These are phyloP conservation scores for Gaertneriomyces semiglobifer DNA, from an alignment of 192 early-diverging fungal genomes.

Conservation along the genomic window DNA sequence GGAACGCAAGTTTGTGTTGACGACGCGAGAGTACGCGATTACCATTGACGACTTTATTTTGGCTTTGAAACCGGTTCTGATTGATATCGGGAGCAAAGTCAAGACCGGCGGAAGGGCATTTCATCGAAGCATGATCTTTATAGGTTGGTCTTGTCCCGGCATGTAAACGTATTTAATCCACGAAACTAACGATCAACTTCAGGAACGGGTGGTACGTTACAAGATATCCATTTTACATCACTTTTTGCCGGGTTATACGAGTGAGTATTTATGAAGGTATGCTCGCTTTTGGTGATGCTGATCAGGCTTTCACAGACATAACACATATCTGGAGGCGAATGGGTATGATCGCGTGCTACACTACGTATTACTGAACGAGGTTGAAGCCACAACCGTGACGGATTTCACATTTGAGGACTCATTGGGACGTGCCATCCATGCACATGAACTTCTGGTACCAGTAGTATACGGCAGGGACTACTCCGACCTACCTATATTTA, in stretches of 20 bases:
- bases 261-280: not conserved
- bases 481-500: constrained; percentile 13
- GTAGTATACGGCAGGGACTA: constrained; percentile 25
- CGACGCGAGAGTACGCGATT: constrained; percentile 20
- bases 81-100: constrained; percentile 26
- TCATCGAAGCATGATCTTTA: constrained; percentile 31
- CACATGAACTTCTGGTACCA: constrained; percentile 28
- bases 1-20: constrained; percentile 30
- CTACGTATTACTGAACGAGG: constrained; percentile 23
- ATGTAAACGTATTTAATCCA: too few species aligned
- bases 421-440: constrained; percentile 21
- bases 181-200: too few species aligned
- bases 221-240: constrained; percentile 28
- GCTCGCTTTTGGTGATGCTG: not conserved
- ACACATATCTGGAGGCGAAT: constrained; percentile 22
- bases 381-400: constrained; percentile 18
- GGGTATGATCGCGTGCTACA: constrained; percentile 27
- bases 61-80: constrained; percentile 25
- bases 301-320: constrained; percentile 6
- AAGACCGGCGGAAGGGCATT: constrained; percentile 27
- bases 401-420: constrained; percentile 28
- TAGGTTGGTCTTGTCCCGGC: not conserved
- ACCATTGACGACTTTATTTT: constrained; percentile 31
- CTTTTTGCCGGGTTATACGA: constrained; percentile 25
- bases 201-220: too few species aligned